Evolutionary conservation across 495 filamentous ascomycete species (phyloP), one percentile per base, ranked within the genome.

Genomic region (Diplogelasinospora grovesii): DNA sequence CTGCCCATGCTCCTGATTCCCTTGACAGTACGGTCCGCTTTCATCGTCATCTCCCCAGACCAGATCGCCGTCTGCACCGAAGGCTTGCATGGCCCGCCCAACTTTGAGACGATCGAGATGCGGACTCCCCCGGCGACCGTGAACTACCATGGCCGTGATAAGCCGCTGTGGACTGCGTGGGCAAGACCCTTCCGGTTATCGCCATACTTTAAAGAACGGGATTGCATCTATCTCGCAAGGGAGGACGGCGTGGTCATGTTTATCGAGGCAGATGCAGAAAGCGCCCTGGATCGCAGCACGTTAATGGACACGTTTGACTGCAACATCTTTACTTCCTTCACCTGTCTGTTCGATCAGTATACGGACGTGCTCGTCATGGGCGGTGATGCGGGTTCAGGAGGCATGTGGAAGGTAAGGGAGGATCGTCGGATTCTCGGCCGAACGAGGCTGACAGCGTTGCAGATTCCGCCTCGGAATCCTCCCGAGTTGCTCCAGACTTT

Each of bases 361-460:
- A 78, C 78, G 16, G 90, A 96, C 54, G 65, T 93, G 26, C 71
- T 96, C 28, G 64, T 95, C 14, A 76, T 84, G 5, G 85, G 81
- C 11, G 87, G 92, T n/a, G 80, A 83, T 38, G 80, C 79, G 32
- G 83, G 88, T n/a, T 71, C 81, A 47, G 92, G 90, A 5, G 81
- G 81, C 0, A 70, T 89, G 8, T 93, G 83, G 69, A 65, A 77
- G 47, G 81, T 85, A 59, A 64, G 78, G 4, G 14, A 18, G 8
- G 4, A 18, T 10, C 19, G 14, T 31, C 20, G 18, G 3, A n/a
- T 24, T 22, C 21, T 7, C 14, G 26, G n/a, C n/a, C n/a, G n/a
- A 29, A 5, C 2, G 4, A n/a, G 10, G 10, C 57, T 65, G 34
- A 63, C 30, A 15, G 30, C 21, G 2, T 24, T 24, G 13, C 27